Conservation (phyloP, 805 yeast genomes). For the Isabelozyma gotoi region DNA sequence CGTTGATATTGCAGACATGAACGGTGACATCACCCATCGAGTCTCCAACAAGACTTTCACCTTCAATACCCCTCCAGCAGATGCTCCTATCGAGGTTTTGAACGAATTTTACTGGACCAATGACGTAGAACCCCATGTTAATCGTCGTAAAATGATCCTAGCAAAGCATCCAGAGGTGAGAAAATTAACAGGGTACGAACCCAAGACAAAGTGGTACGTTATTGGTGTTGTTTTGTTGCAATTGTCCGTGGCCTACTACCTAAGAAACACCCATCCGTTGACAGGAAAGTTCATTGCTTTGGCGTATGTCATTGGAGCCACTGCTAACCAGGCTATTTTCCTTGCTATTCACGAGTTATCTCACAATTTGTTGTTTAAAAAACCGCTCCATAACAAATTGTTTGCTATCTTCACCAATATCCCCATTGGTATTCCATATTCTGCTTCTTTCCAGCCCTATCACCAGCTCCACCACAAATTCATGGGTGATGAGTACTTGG, state of each 20-base stretch:
- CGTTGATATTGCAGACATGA: slow-evolving; percentile 9
- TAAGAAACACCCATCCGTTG: slow-evolving; percentile 55
- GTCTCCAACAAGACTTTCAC: slow-evolving; percentile 26
- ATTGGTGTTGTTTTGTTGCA: slow-evolving; percentile 67
- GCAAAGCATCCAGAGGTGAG: slow-evolving; percentile 76
- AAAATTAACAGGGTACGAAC: slow-evolving; percentile 83
- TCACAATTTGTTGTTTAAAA: slow-evolving; percentile 81
- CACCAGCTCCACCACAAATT: slow-evolving; percentile 91
- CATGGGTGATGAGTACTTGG: slow-evolving; percentile 78
- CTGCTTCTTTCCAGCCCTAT: slow-evolving; percentile 86
- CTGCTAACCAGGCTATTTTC: slow-evolving; percentile 79
- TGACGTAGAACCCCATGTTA: slow-evolving; percentile 76
- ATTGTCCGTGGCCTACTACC: slow-evolving; percentile 57
- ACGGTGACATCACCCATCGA: slow-evolving; percentile 23
- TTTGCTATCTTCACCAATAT: slow-evolving; percentile 76
- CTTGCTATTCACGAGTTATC: slow-evolving; percentile 86
- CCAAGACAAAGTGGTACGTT: slow-evolving; percentile 77
- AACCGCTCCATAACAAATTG: slow-evolving; percentile 72
- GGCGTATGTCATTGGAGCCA: slow-evolving; percentile 84
- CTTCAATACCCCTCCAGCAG: slow-evolving; percentile 39
- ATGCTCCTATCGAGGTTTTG: slow-evolving; percentile 38
- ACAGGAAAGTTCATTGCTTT: slow-evolving; percentile 53
- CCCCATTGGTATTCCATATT: slow-evolving; percentile 88
- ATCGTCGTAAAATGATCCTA: slow-evolving; percentile 70
- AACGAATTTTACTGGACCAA: slow-evolving; percentile 84